Evolutionary conservation across 1,284 basidiomycete species (phyloP).

Genomic region (Rhodotorula glutinis): DNA sequence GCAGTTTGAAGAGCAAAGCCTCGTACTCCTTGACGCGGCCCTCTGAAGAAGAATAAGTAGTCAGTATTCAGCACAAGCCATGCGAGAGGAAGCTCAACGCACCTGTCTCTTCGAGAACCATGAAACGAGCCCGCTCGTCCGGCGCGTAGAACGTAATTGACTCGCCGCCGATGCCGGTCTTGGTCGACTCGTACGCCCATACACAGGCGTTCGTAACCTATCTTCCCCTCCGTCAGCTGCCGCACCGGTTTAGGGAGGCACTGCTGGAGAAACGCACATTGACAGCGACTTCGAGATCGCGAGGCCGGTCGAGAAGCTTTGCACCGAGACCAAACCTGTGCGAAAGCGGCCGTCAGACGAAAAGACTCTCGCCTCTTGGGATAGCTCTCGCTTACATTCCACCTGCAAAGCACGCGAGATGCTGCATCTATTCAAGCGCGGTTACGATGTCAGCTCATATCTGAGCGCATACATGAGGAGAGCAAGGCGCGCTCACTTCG

Average conservation of each 20-base stretch:
- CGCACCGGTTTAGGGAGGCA: no score
- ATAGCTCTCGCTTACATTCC: constrained; percentile 48
- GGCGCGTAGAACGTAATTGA: constrained; percentile 46
- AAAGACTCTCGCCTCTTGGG: no score
- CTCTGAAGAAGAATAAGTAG: no score
- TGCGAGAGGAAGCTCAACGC: no score
- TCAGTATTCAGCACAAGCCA: no score
- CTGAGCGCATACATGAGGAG: no score
- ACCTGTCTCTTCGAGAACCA: constrained; percentile 26
- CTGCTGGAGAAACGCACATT: constrained; percentile 21
- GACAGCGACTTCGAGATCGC: constrained; percentile 49
- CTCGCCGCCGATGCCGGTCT: constrained; percentile 52
- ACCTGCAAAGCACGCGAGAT: constrained; percentile 56
- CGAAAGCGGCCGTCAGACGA: neutral
- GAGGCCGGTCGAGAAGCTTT: constrained; percentile 50
- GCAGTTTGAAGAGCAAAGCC: neutral
- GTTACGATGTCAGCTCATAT: no score
- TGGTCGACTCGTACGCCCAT: constrained; percentile 52
- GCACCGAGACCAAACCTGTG: constrained; percentile 53
- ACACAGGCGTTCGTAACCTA: constrained; percentile 54
- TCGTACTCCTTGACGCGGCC: no score
- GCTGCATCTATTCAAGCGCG: constrained; percentile 42
- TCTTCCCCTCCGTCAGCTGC: neutral
- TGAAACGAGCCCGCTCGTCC: constrained; percentile 41
- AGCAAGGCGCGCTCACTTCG: no score